Base-by-base conservation (phyloP, 169 alveolate species). In the Plasmodium relictum region DNA sequence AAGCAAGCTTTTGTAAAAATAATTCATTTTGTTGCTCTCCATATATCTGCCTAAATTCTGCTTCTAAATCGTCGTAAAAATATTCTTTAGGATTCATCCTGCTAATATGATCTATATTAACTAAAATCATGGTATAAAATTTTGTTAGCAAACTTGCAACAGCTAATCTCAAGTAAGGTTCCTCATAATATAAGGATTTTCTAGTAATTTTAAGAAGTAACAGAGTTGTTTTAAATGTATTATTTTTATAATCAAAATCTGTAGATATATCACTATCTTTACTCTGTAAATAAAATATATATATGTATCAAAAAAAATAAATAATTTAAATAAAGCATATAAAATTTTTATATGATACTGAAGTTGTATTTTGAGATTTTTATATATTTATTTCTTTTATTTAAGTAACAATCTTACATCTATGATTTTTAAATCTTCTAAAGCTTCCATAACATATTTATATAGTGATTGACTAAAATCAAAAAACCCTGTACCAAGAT, bases 401-500 rank as follows among this genome's bases (percentile, higher is more conserved):
- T 14, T 54, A 54, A 12, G 1, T 14, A 54, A 61, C 41, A 45
- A 61, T 14, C 83, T 83, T 83, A 83, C 91, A 68, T 48, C 68
- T 68, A 83, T 20, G 12, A 83, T 20, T 26, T 83, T 56, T 50
- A 83, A 31, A 22, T 59, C 70, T 10, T 68, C 48, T 62, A 83
- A 52, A 42, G 69, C 22, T 10, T 83, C 71, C 39, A 71, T 42
- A 26, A 86, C 88, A 59, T 86, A 86, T 70, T 59, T 71, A 48
- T 45, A 71, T 56, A 86, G 52, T 2, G 92, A 56, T 44, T 86
- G 31, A 44, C 92, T 86, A 39, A 86, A 86, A 31, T 86, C 88
- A 86, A 71, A 86, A 26, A 86, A 86, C 1, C 92, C 92, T 20
- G 92, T 70, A 16, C 88, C 92, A 4, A 86, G 31, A 31, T 86